Evolutionary conservation across 352 stramenopile species (phyloP).

Genomic region (Globisporangium barbulae): DNA sequence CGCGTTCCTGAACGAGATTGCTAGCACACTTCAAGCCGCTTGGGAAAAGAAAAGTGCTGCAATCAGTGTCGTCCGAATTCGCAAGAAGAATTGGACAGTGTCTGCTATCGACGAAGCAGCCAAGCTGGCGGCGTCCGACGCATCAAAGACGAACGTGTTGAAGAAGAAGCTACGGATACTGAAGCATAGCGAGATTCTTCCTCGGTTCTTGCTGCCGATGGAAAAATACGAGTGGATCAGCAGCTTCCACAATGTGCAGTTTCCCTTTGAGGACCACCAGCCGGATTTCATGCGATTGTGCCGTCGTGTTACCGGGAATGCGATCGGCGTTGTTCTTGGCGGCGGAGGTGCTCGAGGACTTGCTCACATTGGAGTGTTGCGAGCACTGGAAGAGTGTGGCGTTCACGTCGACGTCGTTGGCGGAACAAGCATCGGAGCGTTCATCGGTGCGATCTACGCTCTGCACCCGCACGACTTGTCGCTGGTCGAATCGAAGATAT

Average conservation of each 20-base stretch:
- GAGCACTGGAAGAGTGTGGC: slow-evolving; percentile 89
- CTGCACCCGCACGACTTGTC: slow-evolving; percentile 68
- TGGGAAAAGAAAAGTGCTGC: slow-evolving; percentile 70
- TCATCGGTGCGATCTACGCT: slow-evolving; percentile 81
- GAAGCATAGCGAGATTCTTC: slow-evolving; percentile 56
- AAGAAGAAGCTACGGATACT: slow-evolving; percentile 59
- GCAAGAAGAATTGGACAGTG: slow-evolving; percentile 73
- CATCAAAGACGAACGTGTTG: slow-evolving; percentile 45
- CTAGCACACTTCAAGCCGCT: slow-evolving; percentile 54
- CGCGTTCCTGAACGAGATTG: slow-evolving; percentile 69
- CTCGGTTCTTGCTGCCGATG: slow-evolving; percentile 69
- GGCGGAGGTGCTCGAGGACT: slow-evolving; percentile 92
- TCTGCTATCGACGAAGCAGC: slow-evolving; percentile 47
- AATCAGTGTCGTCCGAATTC: slow-evolving; percentile 79
- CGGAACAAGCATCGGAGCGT: slow-evolving; percentile 89
- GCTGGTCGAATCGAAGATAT: slow-evolving; percentile 55
- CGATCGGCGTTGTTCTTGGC: slow-evolving; percentile 92
- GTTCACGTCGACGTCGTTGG: slow-evolving; percentile 93
- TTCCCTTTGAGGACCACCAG: slow-evolving; percentile 68
- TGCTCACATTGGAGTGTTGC: slow-evolving; percentile 93
- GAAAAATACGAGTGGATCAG: slow-evolving; percentile 88
- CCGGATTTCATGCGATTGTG: slow-evolving; percentile 84
- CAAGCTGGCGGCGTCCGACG: slow-evolving; percentile 38
- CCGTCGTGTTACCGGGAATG: slow-evolving; percentile 89
- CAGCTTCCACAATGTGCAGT: slow-evolving; percentile 83